Evolutionary conservation across 805 yeast genomes (phyloP), one percentile per base, ranked within the genome.

Genomic region (Zygoascus tannicola): DNA sequence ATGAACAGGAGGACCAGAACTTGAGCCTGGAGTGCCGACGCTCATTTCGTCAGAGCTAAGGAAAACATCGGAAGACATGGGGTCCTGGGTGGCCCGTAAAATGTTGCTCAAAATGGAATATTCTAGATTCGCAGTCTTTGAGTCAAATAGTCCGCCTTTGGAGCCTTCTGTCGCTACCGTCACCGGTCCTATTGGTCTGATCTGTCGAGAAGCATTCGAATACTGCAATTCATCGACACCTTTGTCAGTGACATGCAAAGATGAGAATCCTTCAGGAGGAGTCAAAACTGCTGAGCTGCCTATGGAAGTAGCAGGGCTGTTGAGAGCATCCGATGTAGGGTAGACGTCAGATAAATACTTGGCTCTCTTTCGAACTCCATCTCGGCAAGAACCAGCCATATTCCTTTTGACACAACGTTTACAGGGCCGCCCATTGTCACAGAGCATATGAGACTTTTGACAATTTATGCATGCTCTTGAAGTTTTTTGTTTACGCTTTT

Each of bases 401-500:
- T 85, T 86, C 54, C 81, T 69, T 28, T 68, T 69, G 7, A 80
- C 55, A 60, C 97, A 88, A 38, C 95, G 62, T 40, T 71, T 68
- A 55, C 97, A 88, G 0, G 94, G 94, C 21, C 94, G 72, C 21
- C 62, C 62, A 4, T 76, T 74, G 53, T 86, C 95, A 58, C 97
- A 87, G 0, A 95, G 82, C 70, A 86, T 78, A 58, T 87, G 97
- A 2, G 92, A 83, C 55, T 75, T 76, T 45, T 86, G 85, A 58
- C 97, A 87, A 63, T 85, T 90, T 38, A 76, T 75, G 55, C 97
- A 87, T 5, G 97, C 96, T 46, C 92, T 70, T 8, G 80, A 69
- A 0, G 87, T 84, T 58, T 86, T 86, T 57, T 69, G 74, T 32
- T 44, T 34, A 14, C 38, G 43, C 22, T 20, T 19, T 16, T 18